Base-by-base conservation (phyloP, 148 eudicot species). In the Limonium bicolor region DNA sequence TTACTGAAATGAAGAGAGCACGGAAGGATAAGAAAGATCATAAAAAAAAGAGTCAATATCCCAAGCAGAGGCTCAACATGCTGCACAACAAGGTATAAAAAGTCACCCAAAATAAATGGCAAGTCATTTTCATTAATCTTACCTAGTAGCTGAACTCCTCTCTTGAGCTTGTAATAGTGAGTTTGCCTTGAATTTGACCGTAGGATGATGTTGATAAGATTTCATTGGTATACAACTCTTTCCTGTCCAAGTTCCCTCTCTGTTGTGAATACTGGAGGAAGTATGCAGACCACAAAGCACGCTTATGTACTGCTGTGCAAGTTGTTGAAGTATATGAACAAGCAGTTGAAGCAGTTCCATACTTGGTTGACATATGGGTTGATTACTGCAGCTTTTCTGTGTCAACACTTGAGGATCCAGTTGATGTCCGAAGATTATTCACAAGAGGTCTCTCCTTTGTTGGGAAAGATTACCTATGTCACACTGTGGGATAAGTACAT, bases 191-290 rank as follows among this genome's bases (percentile, higher is more conserved):
- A n/a, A n/a, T n/a, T n/a, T 48, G 42, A 23, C 16, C 69, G 72
- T 82, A 88, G 96, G 94, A 83, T 60, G 61, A 79, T 34, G 54
- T 69, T 48, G 64, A 74, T 63, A 71, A 65, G 44, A 54, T 88
- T 41, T 64, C 65, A 41, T 51, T 65, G 51, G 78, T 66, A 3
- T 88, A 82, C 56, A 90, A 83, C 43, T 60, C 83, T 38, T 77
- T 88, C 62, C 61, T 88, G 69, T 72, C 76, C 15, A 62, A 59
- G 55, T 88, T 78, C 48, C 96, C 94, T 13, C 61, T 82, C 50
- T 82, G 96, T 68, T 69, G 74, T 58, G 76, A 77, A 58, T 80
- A 88, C 52, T 82, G 94, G 96, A 74, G 63, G 57, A 88, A 59
- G 44, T 88, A 77, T 72, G 86, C 82, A 36, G 63, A 55, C 54